Conservation (phyloP, 108 stramenopile species). For the Cyclotella baltica region DNA sequence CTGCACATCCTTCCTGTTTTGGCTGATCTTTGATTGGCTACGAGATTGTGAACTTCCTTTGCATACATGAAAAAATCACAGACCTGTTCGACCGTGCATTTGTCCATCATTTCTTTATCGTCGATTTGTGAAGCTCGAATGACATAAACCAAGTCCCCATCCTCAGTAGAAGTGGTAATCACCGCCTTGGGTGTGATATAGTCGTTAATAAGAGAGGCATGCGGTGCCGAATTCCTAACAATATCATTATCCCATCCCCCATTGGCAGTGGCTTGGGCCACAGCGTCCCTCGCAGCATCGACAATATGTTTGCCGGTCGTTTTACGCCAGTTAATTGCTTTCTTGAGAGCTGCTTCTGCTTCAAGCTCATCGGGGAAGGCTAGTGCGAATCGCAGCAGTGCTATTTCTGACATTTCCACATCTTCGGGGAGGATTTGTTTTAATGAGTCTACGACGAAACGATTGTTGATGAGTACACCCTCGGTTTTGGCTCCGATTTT, state of each 20-base stretch:
- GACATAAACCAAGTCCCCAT: slow-evolving; percentile 58
- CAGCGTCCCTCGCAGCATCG: slow-evolving; percentile 43
- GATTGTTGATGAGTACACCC: slow-evolving; percentile 53
- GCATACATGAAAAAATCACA: slow-evolving; percentile 59
- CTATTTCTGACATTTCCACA: slow-evolving; percentile 45
- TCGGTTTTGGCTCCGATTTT: slow-evolving; percentile 54
- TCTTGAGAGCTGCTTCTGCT: slow-evolving; percentile 35
- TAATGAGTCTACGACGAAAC: slow-evolving; percentile 47
- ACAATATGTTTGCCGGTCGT: slow-evolving; percentile 45
- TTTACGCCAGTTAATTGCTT: slow-evolving; percentile 46
- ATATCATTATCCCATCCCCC: slow-evolving; percentile 56
- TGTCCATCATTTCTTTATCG: slow-evolving; percentile 54
- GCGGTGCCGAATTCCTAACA: slow-evolving; percentile 47
- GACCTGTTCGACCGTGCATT: slow-evolving; percentile 47
- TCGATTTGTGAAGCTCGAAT: slow-evolving; percentile 55
- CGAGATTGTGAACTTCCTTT: slow-evolving; percentile 53
- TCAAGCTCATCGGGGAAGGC: slow-evolving; percentile 43
- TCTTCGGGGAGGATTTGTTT: slow-evolving; percentile 29
- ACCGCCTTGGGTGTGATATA: slow-evolving; percentile 47
- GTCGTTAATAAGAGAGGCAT: slow-evolving; percentile 45
- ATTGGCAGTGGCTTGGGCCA: slow-evolving; percentile 46
- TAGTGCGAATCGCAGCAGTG: slow-evolving; percentile 45
- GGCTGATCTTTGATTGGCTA: slow-evolving; percentile 47
- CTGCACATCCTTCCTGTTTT: slow-evolving; percentile 43
- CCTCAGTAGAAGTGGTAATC: slow-evolving; percentile 48